Base-by-base conservation (phyloP, 768 basidiomycete species). In the Termitomyces sp. region DNA sequence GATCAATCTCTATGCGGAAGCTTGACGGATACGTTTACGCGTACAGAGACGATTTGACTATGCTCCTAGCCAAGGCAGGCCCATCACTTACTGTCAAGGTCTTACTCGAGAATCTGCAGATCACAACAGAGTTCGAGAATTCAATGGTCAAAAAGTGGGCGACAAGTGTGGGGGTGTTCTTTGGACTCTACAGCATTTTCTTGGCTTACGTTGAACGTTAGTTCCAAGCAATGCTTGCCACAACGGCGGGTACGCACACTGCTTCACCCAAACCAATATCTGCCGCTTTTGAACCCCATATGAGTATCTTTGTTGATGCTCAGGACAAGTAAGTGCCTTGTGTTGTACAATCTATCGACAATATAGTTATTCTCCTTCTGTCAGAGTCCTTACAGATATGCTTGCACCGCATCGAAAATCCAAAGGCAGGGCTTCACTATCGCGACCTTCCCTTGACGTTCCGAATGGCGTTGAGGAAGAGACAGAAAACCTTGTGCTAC, bases 251-350 rank as follows among this genome's bases (percentile, higher is more conserved):
- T 14, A 61, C 78, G 9, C 77, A 78, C 41, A 76, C 83, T 12
- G 70, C 83, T 35, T 71, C 80, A 21, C 78, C 79, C n/a, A 87
- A 83, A 64, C 76, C 87, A 1, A 90, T 99, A 41, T 89, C 93
- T 0, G 81, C 88, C n/a, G 87, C 92, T 5, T 98, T 98, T 66
- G 96, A 98, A 59, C 82, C 90, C 0, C 90, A 97, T 70, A 92
- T 98, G 79, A 79, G 84, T 25, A 85, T 99, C 38, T 98, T 96
- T 65, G 88, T 98, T 43, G 92, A 97, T 56, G 95, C 97, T 32
- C 97, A 98, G 68, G 94, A 98, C 78, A 93, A 89, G 94, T 92
- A 60, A 35, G 80, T 65, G 12, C 25, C 5, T 44, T 58, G 17
- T 59, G 42, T 29, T 21, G 17, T 5, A 12, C 11, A 9, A 16